These are phyloP conservation scores for Akanthomyces lecanii DNA, from an alignment of 2,329 filamentous ascomycete genomes.

Conservation along the genomic window DNA sequence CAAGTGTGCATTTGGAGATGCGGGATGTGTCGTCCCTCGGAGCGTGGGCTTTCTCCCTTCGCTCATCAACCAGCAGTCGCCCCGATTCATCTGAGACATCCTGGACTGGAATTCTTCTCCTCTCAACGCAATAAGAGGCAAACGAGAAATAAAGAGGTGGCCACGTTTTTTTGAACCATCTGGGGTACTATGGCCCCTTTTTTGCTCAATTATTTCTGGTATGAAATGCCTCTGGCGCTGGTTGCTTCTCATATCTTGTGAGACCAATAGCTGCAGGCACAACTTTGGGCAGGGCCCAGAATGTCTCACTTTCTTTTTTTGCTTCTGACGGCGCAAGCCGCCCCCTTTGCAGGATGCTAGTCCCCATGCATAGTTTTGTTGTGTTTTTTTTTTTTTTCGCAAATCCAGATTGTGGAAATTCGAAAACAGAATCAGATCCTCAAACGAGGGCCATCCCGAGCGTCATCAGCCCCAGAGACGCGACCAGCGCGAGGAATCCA, in stretches of 20 bases:
- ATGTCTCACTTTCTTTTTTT: not conserved
- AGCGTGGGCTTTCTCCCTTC: not conserved
- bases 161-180: not conserved
- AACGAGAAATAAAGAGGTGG: not conserved
- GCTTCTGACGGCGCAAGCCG: not conserved
- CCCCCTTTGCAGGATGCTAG: not conserved
- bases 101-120: not conserved
- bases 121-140: not conserved
- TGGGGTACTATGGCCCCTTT: not conserved
- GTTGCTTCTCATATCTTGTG: too few species aligned
- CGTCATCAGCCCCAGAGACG: conserved; percentile 10
- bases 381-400: too few species aligned
- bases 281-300: not conserved
- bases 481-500: conserved; percentile 11
- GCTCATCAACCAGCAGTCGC: not conserved
- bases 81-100: conserved; percentile 7
- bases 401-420: not conserved
- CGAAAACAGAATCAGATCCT: not conserved
- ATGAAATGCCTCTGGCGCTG: too few species aligned
- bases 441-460: conserved; percentile 11
- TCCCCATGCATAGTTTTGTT: too few species aligned
- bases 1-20: too few species aligned
- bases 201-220: not conserved
- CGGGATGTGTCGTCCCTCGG: too few species aligned
- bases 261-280: too few species aligned